Evolutionary conservation across 2,329 filamentous ascomycete genomes (phyloP).

Genomic region (Pezicula rhizophila): DNA sequence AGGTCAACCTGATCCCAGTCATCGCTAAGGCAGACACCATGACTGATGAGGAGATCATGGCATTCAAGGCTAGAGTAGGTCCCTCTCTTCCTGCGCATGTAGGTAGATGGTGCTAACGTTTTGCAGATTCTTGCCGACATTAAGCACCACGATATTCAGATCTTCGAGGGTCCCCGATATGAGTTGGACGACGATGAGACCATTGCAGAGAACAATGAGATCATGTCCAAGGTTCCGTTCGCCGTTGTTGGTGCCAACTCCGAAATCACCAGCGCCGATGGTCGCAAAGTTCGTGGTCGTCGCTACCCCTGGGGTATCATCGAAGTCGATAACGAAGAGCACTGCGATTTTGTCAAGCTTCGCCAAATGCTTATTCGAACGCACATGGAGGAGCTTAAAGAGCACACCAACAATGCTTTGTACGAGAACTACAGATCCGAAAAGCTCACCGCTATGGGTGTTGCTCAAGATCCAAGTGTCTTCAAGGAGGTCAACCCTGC

Average conservation of each 20-base stretch:
- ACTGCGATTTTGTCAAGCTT: slow-evolving; percentile 99
- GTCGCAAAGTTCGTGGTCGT: slow-evolving; percentile 91
- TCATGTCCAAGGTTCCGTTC: slow-evolving; percentile 99
- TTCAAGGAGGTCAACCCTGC: slow-evolving; percentile 99
- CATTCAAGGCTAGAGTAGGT: slow-evolving; percentile 93
- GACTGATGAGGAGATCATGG: slow-evolving; percentile 89
- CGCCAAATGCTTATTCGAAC: slow-evolving; percentile 99
- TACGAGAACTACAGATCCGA: slow-evolving; percentile 99
- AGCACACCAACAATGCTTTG: slow-evolving; percentile 97
- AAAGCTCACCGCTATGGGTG: slow-evolving; percentile 97
- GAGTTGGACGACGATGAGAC: slow-evolving; percentile 99
- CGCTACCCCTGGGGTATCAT: slow-evolving; percentile 98
- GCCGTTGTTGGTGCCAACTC: slow-evolving; percentile 95
- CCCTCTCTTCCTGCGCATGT: not conserved
- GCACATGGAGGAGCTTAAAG: slow-evolving; percentile 99
- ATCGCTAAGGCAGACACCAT: slow-evolving; percentile 98
- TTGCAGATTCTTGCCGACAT: slow-evolving; percentile 92
- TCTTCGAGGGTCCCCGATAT: slow-evolving; percentile 97
- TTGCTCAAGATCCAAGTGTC: slow-evolving; percentile 95
- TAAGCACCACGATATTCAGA: slow-evolving; percentile 94
- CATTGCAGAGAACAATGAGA: slow-evolving; percentile 99
- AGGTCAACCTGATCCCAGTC: slow-evolving; percentile 99
- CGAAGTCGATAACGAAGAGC: slow-evolving; percentile 99
- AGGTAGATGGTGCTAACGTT: slow-evolving; percentile 8
- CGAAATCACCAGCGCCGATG: slow-evolving; percentile 85